Evolutionary conservation across 2,329 filamentous ascomycete genomes (phyloP), one percentile per base, ranked within the genome.

Genomic region (Arthroderma uncinatum): DNA sequence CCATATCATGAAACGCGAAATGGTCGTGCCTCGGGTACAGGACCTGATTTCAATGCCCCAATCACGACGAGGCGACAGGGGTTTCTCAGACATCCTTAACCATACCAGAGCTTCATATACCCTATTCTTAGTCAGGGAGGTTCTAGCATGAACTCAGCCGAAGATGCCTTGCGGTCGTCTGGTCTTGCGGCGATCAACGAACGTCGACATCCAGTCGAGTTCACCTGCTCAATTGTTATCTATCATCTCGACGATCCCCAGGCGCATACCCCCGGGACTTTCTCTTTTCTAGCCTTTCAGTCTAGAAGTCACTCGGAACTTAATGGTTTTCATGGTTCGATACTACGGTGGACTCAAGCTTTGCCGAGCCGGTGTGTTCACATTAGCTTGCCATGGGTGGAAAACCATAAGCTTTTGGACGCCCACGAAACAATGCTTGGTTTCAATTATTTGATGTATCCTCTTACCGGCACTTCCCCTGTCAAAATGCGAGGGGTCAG

Each of bases 361-460:
- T 50, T 50, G 47, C 47, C 47, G 25, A 50, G 47, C 23, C 47
- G 28, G 47, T 50, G 28, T 33, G 28, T 12, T 33, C 25, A 30
- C 47, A 16, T 33, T 50, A 50, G 25, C 23, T 25, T n/a, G 47
- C 28, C 47, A 30, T 50, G 28, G 47, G 12, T 42, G 47, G 33
- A 14, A 14, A 30, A 14, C 25, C 25, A n/a, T 25, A 50, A 50
- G 47, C 47, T 50, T 50, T 50, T 16, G 23, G 25, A 9, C 25
- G 47, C 25, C 47, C 25, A 50, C 47, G 47, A 50, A 50, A 50
- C 47, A 33, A 50, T 50, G 47, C 47, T 50, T 50, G 47, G 47
- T 50, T 50, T 50, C 28, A 50, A 50, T 33, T n/a, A n/a, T n/a
- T n/a, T 50, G 23, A 50, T 19, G 19, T 47, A 47, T 47, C 40